phyloP scores from a whole-genome alignment of 768 basidiomycete genomes.

The Agrocybe chaxingu region DNA sequence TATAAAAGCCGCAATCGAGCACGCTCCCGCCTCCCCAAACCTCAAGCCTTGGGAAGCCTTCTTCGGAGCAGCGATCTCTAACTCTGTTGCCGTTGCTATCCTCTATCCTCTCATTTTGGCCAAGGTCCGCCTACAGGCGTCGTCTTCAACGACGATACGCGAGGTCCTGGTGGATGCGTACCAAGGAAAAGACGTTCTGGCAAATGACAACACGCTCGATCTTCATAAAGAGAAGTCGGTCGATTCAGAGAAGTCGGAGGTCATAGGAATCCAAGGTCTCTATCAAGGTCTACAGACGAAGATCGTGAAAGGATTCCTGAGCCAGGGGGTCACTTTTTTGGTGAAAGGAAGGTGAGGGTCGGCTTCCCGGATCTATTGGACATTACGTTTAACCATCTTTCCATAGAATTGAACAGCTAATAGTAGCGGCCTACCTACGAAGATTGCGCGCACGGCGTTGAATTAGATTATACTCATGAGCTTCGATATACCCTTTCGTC shows the following conservation, averaged over 20 bases:
- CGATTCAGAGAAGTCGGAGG: slow-evolving; percentile 11
- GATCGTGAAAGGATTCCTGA: slow-evolving; percentile 51
- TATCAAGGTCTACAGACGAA: slow-evolving; percentile 54
- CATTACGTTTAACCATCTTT: not conserved
- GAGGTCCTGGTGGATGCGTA: slow-evolving; percentile 34
- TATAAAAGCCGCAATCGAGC: slow-evolving; percentile 6
- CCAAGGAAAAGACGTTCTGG: slow-evolving; percentile 17
- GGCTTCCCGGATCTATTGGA: not conserved
- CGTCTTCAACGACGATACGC: slow-evolving; percentile 34
- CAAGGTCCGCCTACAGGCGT: slow-evolving; percentile 49
- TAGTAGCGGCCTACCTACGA: slow-evolving; percentile 9
- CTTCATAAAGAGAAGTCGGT: slow-evolving; percentile 6
- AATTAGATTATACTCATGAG: no score
- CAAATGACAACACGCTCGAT: slow-evolving; percentile 1
- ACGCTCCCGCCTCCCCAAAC: slow-evolving; percentile 15
- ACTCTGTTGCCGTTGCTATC: slow-evolving; percentile 43
- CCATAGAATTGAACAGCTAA: slow-evolving; percentile 10
- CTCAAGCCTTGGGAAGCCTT: slow-evolving; percentile 47
- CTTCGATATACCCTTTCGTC: no score
- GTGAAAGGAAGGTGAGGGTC: slow-evolving; percentile 50
- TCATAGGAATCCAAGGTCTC: slow-evolving; percentile 29
- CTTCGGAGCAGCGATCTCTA: slow-evolving; percentile 53
- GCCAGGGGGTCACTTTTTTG: slow-evolving; percentile 55
- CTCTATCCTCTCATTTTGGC: slow-evolving; percentile 60
- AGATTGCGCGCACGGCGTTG: no score